phyloP scores from a whole-genome alignment of 306 rosid genomes.

The Benincasa hispida region DNA sequence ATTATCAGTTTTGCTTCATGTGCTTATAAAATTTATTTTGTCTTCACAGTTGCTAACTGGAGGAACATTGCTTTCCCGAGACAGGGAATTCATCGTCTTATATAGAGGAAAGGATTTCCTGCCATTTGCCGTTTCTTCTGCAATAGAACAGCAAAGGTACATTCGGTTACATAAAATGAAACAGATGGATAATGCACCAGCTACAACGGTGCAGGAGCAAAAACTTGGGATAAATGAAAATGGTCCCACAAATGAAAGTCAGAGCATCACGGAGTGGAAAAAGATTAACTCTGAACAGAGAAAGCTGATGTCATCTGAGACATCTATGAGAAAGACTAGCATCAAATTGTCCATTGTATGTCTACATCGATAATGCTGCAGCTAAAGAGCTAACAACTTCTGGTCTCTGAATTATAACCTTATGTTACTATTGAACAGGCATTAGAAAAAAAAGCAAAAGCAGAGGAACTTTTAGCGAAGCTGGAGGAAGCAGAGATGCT shows the following conservation, averaged over 20 bases:
- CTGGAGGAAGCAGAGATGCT: conserved; percentile 36
- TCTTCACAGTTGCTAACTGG: conserved; percentile 69
- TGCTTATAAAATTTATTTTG: not conserved
- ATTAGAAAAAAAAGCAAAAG: conserved; percentile 48
- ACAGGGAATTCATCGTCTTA: conserved; percentile 58
- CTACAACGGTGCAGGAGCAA: conserved; percentile 12
- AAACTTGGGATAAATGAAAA: conserved; percentile 15
- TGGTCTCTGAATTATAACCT: conserved; percentile 4
- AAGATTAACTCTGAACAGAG: conserved; percentile 16
- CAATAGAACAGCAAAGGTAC: conserved; percentile 67
- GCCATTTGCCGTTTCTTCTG: conserved; percentile 74
- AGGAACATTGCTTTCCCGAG: conserved; percentile 76
- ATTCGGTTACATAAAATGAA: conserved; percentile 20
- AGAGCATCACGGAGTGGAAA: conserved; percentile 18
- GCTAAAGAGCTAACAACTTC: conserved; percentile 19
- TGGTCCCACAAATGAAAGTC: conserved; percentile 21
- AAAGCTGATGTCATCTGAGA: conserved; percentile 23
- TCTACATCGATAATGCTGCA: conserved; percentile 15
- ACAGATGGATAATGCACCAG: conserved; percentile 18
- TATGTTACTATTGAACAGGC: conserved; percentile 41
- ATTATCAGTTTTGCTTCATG: not conserved
- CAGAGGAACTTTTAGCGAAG: conserved; percentile 53
- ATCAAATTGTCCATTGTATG: conserved; percentile 58
- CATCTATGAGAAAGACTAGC: conserved; percentile 45
- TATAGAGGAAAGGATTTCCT: conserved; percentile 91